Conservation (phyloP, 108 stramenopile species). For the Chaetoceros muelleri region DNA sequence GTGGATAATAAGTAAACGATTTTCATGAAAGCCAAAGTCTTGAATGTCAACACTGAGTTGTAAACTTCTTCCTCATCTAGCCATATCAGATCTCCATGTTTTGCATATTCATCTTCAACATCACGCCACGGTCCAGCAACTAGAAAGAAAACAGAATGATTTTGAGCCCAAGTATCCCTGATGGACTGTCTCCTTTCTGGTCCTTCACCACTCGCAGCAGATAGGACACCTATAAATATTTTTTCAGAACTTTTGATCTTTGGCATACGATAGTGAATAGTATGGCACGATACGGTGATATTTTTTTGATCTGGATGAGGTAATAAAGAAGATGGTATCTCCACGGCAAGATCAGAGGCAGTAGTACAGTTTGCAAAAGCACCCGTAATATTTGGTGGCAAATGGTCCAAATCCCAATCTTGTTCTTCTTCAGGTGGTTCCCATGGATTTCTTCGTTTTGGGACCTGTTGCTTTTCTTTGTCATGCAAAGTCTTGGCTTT, state of each 20-base stretch:
- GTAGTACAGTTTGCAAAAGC: no score
- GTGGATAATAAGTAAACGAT: neutral
- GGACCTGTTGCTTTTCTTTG: no score
- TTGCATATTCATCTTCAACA: constrained; percentile 7
- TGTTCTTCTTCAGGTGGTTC: no score
- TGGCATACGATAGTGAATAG: neutral
- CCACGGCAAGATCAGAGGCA: no score
- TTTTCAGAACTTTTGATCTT: neutral
- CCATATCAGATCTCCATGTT: constrained; percentile 9
- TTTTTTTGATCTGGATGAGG: no score
- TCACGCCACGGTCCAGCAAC: constrained; percentile 7
- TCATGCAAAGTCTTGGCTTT: no score
- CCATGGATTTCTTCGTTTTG: no score
- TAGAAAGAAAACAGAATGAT: constrained; percentile 4
- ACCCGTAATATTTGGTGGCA: no score
- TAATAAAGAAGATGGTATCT: no score
- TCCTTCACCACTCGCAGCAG: neutral
- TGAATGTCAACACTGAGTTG: constrained; percentile 10
- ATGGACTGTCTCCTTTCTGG: neutral
- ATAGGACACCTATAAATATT: constrained; percentile 1
- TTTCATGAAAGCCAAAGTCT: constrained; percentile 8
- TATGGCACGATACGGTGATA: neutral
- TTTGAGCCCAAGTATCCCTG: neutral
- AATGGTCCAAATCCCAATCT: no score
- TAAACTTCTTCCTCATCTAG: constrained; percentile 10